phyloP scores from a whole-genome alignment of 2,329 filamentous ascomycete species.

The Fusarium oligoseptatum region DNA sequence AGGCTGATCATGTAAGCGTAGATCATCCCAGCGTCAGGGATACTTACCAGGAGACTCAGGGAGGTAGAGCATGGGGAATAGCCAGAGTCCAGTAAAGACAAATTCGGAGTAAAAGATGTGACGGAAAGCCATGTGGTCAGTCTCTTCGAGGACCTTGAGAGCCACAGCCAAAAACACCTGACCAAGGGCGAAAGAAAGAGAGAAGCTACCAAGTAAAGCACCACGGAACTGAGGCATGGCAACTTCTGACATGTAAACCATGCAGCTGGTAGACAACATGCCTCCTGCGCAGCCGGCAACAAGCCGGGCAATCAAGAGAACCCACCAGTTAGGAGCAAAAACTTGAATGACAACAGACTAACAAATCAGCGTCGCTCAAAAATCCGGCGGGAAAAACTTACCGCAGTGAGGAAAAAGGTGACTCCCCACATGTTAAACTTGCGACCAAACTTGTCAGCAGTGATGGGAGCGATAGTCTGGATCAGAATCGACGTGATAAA shows the following conservation, averaged over 20 bases:
- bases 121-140: slow-evolving; percentile 11
- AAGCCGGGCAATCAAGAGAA: slow-evolving; percentile 22
- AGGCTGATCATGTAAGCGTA: background rate
- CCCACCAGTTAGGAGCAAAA: slow-evolving; percentile 18
- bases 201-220: slow-evolving; percentile 17
- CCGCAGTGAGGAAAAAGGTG: slow-evolving; percentile 19
- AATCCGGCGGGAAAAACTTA: background rate
- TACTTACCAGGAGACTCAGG: slow-evolving; percentile 21
- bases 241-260: slow-evolving; percentile 34
- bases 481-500: slow-evolving; percentile 20
- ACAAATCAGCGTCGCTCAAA: background rate
- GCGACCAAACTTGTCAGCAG: slow-evolving; percentile 9
- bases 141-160: slow-evolving; percentile 16
- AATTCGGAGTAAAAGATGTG: slow-evolving; percentile 27
- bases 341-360: slow-evolving; percentile 20
- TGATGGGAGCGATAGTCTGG: slow-evolving; percentile 14
- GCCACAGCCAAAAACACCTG: slow-evolving; percentile 20
- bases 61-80: slow-evolving; percentile 20
- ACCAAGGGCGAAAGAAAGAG: slow-evolving; percentile 19
- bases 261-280: slow-evolving; percentile 26
- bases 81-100: slow-evolving; percentile 23
- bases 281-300: slow-evolving; percentile 20
- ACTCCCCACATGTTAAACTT: slow-evolving; percentile 29
- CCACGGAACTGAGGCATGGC: slow-evolving; percentile 24
- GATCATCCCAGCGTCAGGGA: no score